Evolutionary conservation across 306 rosid genomes (phyloP).

Genomic region (Abrus pulchellus): DNA sequence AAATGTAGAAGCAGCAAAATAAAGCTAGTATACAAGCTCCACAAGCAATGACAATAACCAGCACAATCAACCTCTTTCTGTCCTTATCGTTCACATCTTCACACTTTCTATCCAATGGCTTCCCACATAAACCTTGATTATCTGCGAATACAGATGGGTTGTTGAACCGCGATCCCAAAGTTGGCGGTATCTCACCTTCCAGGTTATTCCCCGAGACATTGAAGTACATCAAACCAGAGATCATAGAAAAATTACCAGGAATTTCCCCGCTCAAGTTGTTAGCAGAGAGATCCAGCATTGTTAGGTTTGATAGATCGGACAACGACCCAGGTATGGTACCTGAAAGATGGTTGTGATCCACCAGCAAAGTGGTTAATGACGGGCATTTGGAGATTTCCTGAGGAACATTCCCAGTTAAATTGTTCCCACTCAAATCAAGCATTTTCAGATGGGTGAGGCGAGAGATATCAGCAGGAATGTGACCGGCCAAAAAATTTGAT

Average conservation of each 20-base stretch:
- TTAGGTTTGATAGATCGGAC: constrained; percentile 63
- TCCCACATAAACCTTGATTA: constrained; percentile 75
- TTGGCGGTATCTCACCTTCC: constrained; percentile 76
- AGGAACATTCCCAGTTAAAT: constrained; percentile 76
- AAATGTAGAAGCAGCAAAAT: constrained; percentile 89
- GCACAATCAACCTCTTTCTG: constrained; percentile 69
- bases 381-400: constrained; percentile 78
- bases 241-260: constrained; percentile 63
- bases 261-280: constrained; percentile 84
- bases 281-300: constrained; percentile 73
- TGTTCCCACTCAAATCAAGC: constrained; percentile 81
- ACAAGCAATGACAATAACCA: constrained; percentile 59
- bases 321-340: constrained; percentile 77
- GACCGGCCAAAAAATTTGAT: constrained; percentile 66
- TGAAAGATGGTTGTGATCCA: constrained; percentile 72
- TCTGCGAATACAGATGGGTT: constrained; percentile 65
- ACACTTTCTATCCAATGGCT: constrained; percentile 68
- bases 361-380: constrained; percentile 57
- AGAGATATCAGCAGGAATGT: constrained; percentile 74
- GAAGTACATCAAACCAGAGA: constrained; percentile 65
- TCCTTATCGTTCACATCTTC: constrained; percentile 40
- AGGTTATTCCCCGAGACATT: constrained; percentile 80
- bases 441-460: constrained; percentile 64
- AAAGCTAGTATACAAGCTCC: constrained; percentile 68
- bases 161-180: constrained; percentile 74